These are phyloP conservation scores for Backusella tuberculispora DNA, from an alignment of 192 early-diverging fungal species.

Conservation along the genomic window DNA sequence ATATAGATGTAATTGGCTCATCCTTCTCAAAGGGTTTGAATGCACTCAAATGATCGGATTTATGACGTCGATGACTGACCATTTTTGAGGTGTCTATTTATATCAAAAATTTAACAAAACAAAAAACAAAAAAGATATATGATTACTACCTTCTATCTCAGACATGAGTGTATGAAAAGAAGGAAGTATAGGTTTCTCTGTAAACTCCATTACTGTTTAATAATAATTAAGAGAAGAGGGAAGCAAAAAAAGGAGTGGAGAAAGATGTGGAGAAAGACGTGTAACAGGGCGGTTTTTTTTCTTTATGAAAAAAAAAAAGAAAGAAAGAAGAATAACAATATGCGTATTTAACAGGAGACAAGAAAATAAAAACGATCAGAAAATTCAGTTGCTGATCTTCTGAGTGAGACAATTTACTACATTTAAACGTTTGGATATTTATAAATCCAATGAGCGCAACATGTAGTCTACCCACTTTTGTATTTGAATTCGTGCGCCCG, in stretches of 20 bases:
- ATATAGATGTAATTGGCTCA: background rate
- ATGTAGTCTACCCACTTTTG: background rate
- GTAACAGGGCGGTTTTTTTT: background rate
- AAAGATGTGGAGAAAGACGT: background rate
- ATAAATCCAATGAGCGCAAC: conserved; percentile 13
- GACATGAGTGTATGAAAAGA: conserved; percentile 12
- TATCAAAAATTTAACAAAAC: background rate
- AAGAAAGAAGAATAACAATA: background rate
- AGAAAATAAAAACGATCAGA: background rate
- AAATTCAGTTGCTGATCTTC: background rate
- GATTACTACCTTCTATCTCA: background rate
- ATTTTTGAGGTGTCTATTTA: background rate
- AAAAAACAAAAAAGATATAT: background rate
- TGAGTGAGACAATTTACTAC: background rate
- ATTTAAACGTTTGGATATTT: conserved; percentile 15
- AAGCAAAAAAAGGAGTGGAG: too few species aligned
- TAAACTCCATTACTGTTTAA: background rate
- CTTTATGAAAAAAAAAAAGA: conserved; percentile 4
- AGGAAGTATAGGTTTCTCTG: conserved; percentile 21
- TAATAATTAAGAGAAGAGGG: background rate
- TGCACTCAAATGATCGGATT: background rate
- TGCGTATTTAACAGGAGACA: background rate
- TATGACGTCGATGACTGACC: background rate
- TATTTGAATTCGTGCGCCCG: background rate
- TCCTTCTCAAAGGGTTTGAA: background rate